A percentile compares a stretch with the other conserved stretches of the same genome.
Conservation (phyloP, 2,329 filamentous ascomycete species). For the Orbilia blumenaviensis region DNA sequence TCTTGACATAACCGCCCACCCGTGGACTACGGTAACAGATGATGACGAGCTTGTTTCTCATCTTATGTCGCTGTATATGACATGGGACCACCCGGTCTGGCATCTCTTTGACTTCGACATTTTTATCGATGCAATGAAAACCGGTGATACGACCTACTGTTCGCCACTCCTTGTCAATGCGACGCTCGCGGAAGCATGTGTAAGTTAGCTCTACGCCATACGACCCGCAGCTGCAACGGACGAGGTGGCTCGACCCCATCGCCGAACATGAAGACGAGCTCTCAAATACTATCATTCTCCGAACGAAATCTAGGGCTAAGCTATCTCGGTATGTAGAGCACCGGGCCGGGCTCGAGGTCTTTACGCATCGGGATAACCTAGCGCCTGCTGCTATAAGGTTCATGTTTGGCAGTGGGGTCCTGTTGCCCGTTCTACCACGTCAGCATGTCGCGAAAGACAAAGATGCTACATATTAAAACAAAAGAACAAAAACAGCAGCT, state of each 20-base stretch:
- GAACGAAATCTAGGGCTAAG: not conserved
- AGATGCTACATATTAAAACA: not conserved
- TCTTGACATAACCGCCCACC: constrained; percentile 22
- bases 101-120: constrained; percentile 49
- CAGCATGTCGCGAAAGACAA: constrained; percentile 1
- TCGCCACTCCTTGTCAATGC: constrained; percentile 49
- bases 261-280: not conserved
- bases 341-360: not conserved
- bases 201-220: constrained; percentile 44
- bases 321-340: not conserved
- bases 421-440: not conserved
- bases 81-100: constrained; percentile 49
- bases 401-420: not conserved
- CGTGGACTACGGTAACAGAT: constrained; percentile 41
- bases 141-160: constrained; percentile 34
- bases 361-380: not conserved
- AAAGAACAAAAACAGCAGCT: not conserved
- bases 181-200: constrained; percentile 52
- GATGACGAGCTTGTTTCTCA: constrained; percentile 46
- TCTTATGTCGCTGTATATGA: constrained; percentile 47
- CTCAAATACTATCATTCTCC: no score
- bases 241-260: not conserved
- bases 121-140: constrained; percentile 48
- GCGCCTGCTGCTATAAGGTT: not conserved
- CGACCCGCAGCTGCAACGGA: constrained; percentile 1